Conservation (phyloP, 2,329 filamentous ascomycete species). For the Aspergillus sp. region DNA sequence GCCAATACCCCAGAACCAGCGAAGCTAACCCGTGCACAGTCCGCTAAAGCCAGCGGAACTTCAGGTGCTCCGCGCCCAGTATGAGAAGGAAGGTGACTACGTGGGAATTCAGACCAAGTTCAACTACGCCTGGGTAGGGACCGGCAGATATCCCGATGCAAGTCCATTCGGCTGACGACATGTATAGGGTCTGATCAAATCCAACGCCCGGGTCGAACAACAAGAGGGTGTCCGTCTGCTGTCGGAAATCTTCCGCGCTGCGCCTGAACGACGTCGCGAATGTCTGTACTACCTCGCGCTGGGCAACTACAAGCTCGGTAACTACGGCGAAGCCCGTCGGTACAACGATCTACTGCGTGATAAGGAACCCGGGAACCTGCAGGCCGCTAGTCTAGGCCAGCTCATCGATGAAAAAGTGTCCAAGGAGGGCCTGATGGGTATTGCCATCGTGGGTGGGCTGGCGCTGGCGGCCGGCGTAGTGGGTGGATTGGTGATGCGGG, state of each 20-base stretch:
- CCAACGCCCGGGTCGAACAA: slow-evolving; percentile 77
- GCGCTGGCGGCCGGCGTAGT: slow-evolving; percentile 92
- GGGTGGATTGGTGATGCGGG: slow-evolving; percentile 81
- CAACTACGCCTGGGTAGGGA: slow-evolving; percentile 94
- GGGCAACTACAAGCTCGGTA: slow-evolving; percentile 97
- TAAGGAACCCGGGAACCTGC: slow-evolving; percentile 86
- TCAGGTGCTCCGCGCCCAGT: slow-evolving; percentile 87
- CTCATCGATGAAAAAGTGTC: slow-evolving; percentile 96
- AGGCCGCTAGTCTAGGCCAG: slow-evolving; percentile 80
- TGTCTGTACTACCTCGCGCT: slow-evolving; percentile 97
- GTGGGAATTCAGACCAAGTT: slow-evolving; percentile 98
- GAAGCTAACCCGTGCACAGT: slow-evolving; percentile 49
- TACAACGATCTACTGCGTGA: slow-evolving; percentile 94
- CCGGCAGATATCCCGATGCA: not conserved
- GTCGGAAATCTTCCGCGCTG: slow-evolving; percentile 92
- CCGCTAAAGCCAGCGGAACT: slow-evolving; percentile 90
- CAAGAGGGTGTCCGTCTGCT: slow-evolving; percentile 92
- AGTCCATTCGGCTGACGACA: not conserved
- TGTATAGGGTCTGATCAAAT: slow-evolving; percentile 90
- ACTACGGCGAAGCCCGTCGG: slow-evolving; percentile 89
- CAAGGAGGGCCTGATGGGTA: slow-evolving; percentile 89
- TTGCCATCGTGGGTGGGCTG: slow-evolving; percentile 90
- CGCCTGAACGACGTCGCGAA: slow-evolving; percentile 90
- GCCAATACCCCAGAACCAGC: not conserved
- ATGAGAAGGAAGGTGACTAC: slow-evolving; percentile 96